A percentile compares a stretch with the other conserved stretches of the same genome.
Evolutionary conservation across 441 rosid genomes (phyloP).

Genomic region (Theobroma grandiflorum): DNA sequence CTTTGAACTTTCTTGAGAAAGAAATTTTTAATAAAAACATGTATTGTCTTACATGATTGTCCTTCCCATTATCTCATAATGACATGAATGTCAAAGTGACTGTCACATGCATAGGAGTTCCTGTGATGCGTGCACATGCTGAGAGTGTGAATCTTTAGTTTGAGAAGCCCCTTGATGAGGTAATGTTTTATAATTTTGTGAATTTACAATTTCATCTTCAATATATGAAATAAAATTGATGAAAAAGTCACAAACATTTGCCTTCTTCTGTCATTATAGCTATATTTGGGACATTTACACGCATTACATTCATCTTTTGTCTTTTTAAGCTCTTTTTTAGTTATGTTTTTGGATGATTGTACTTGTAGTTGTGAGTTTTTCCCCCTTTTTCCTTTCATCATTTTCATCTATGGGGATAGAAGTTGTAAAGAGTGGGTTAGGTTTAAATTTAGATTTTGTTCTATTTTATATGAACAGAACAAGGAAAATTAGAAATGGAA

Average conservation of each 20-base stretch:
- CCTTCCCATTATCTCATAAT: constrained; percentile 48
- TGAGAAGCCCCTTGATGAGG: constrained; percentile 95
- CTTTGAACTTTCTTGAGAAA: constrained; percentile 9
- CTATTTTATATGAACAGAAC: not conserved
- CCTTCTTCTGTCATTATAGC: not conserved
- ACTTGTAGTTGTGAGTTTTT: not conserved
- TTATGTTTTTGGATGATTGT: not conserved
- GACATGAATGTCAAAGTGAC: constrained; percentile 83
- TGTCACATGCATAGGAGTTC: constrained; percentile 95
- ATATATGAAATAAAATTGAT: not conserved
- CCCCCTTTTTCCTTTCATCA: not conserved
- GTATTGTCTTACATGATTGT: constrained; percentile 5
- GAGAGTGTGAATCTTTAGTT: constrained; percentile 97
- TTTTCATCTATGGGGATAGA: not conserved
- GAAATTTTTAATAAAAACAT: not conserved
- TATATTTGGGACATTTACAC: not conserved
- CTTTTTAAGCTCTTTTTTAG: not conserved
- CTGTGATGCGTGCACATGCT: constrained; percentile 98
- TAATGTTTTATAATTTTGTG: constrained; percentile 34
- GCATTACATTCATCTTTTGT: constrained; percentile 14
- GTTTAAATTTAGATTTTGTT: not conserved
- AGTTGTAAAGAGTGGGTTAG: not conserved
- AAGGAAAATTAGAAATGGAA: not conserved
- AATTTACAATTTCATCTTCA: not conserved
- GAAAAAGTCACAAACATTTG: not conserved